A percentile compares a stretch with the other conserved stretches of the same genome.
These are phyloP conservation scores for Emmonsiellopsis sp. DNA, from an alignment of 2,329 filamentous ascomycete genomes.

Conservation along the genomic window DNA sequence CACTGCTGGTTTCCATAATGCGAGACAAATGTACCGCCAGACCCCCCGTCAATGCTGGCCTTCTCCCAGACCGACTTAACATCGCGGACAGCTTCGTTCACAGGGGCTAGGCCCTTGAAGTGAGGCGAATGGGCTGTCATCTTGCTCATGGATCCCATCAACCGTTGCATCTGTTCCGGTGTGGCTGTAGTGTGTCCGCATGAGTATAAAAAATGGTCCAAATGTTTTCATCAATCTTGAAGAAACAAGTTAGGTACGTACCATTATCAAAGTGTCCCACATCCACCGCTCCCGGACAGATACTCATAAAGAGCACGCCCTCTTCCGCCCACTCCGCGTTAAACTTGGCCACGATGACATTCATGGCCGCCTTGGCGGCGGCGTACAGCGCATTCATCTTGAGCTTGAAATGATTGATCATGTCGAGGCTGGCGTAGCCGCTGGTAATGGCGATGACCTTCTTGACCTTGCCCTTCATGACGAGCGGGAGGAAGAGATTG, in stretches of 20 bases:
- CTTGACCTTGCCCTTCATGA: slow-evolving; percentile 42
- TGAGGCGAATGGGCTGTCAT: slow-evolving; percentile 32
- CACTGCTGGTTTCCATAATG: slow-evolving; percentile 47
- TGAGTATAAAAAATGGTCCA: too few relatives aligned
- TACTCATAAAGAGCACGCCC: slow-evolving; percentile 43
- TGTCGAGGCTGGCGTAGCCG: slow-evolving; percentile 40
- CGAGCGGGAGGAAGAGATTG: slow-evolving; percentile 44
- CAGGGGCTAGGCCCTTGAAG: slow-evolving; percentile 27
- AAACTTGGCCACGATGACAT: slow-evolving; percentile 46
- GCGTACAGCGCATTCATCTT: slow-evolving; percentile 33
- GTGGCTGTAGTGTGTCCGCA: slow-evolving; percentile 5
- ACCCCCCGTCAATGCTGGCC: slow-evolving; percentile 36
- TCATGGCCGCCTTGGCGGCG: slow-evolving; percentile 44
- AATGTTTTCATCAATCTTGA: too few relatives aligned
- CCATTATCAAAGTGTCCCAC: slow-evolving; percentile 24
- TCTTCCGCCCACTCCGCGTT: slow-evolving; percentile 40
- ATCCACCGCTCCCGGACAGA: slow-evolving; percentile 46
- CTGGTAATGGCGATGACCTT: slow-evolving; percentile 45
- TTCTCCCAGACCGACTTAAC: slow-evolving; percentile 24
- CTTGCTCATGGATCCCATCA: slow-evolving; percentile 17
- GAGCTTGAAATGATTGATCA: slow-evolving; percentile 32
- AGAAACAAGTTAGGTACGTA: slow-evolving; percentile 1
- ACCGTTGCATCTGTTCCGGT: slow-evolving; percentile 15
- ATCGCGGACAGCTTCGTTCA: slow-evolving; percentile 28
- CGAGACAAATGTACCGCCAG: slow-evolving; percentile 45